A percentile compares a stretch with the other conserved stretches of the same genome.
phyloP scores from a whole-genome alignment of 768 basidiomycete species.

The Plicaturopsis crispa region DNA sequence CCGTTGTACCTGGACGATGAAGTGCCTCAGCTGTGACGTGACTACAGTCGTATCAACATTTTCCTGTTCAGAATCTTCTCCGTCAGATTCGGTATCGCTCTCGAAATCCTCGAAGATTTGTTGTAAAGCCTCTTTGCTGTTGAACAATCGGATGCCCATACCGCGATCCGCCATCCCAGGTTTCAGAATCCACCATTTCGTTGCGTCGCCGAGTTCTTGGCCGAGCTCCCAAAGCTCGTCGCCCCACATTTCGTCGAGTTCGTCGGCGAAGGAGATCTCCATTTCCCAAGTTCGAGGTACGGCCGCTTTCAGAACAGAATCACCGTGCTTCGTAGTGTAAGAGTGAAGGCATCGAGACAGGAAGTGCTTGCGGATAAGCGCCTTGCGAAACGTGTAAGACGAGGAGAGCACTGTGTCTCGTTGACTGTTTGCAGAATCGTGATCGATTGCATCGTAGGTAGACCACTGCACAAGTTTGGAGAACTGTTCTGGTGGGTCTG shows the following conservation, averaged over 20 bases:
- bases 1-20: conserved; percentile 80
- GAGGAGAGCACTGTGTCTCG: conserved; percentile 57
- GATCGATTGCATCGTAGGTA: conserved; percentile 81
- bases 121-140: conserved; percentile 62
- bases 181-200: conserved; percentile 90
- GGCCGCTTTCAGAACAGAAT: conserved; percentile 45
- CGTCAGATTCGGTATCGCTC: conserved; percentile 39
- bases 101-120: conserved; percentile 82
- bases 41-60: conserved; percentile 48
- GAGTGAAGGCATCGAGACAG: conserved; percentile 67
- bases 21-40: conserved; percentile 87
- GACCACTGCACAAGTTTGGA: conserved; percentile 65
- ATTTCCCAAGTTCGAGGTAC: conserved; percentile 77
- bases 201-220: conserved; percentile 40
- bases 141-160: conserved; percentile 89
- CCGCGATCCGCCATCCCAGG: conserved; percentile 97
- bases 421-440: conserved; percentile 54
- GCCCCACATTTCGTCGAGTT: conserved; percentile 86
- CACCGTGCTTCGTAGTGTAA: conserved; percentile 64
- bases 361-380: conserved; percentile 91
- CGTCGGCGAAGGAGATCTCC: conserved; percentile 86
- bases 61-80: conserved; percentile 30
- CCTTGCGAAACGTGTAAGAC: conserved; percentile 85
- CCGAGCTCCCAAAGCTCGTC: conserved; percentile 92
- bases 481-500: conserved; percentile 15